These are phyloP conservation scores for Plasmodiophora brassicae DNA, from an alignment of 208 protist genomes.

Conservation along the genomic window DNA sequence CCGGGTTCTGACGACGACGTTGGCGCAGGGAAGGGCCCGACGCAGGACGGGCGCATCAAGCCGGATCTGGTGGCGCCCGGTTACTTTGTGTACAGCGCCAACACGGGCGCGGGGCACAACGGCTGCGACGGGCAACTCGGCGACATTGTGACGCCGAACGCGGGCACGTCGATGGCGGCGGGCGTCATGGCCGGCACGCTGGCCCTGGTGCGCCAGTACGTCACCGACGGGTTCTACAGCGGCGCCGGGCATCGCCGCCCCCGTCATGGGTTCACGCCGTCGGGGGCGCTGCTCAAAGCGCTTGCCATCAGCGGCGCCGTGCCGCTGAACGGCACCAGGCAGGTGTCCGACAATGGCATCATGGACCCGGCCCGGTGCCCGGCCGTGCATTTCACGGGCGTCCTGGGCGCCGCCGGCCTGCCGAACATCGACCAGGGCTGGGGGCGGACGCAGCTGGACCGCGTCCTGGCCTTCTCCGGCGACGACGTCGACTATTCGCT, in stretches of 20 bases:
- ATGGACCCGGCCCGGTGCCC: neutral
- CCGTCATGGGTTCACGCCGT: neutral
- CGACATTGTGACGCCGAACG: neutral
- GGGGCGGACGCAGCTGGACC: neutral
- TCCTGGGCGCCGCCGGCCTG: neutral
- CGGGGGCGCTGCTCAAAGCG: neutral
- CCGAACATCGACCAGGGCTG: conserved; percentile 21
- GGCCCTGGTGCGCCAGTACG: conserved; percentile 20
- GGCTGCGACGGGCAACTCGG: neutral
- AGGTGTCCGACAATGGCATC: neutral
- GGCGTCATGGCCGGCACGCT: neutral
- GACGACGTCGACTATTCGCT: neutral
- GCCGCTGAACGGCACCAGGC: neutral
- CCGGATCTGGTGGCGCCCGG: conserved; percentile 42
- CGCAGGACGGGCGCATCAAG: conserved; percentile 31
- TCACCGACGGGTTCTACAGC: conserved; percentile 30
- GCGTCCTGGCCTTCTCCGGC: neutral
- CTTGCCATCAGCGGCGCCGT: neutral
- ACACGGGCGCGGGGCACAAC: neutral
- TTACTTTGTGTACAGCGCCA: neutral
- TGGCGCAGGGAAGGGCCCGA: conserved; percentile 30
- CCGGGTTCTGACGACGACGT: neutral
- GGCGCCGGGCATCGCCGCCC: neutral
- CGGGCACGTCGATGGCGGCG: conserved; percentile 38
- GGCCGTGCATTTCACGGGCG: neutral